phyloP scores from a whole-genome alignment of 139 green algal genomes.

The Tetradesmus lagerheimii region DNA sequence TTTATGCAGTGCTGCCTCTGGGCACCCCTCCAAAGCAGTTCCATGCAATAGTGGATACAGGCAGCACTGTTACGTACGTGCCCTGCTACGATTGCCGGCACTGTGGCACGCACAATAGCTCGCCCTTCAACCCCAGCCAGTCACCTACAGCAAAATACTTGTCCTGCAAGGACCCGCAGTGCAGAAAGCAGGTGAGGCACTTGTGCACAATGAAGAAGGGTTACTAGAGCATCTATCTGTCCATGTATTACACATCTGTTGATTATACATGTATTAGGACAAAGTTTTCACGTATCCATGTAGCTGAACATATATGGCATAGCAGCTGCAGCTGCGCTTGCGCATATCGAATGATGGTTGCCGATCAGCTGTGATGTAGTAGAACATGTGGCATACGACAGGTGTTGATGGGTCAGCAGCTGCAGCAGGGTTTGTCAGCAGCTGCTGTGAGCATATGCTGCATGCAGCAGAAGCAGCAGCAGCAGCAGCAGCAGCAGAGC shows the following conservation, averaged over 20 bases:
- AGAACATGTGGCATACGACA: no score
- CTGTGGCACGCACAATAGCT: constrained; percentile 23
- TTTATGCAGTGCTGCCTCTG: constrained; percentile 84
- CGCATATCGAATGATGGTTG: no score
- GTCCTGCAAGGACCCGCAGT: not conserved
- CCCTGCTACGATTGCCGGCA: constrained; percentile 35
- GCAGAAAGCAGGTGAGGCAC: not conserved
- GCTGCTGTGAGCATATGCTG: not conserved
- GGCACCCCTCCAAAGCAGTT: constrained; percentile 84
- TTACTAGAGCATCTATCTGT: no score
- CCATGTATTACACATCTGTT: no score
- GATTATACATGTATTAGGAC: no score
- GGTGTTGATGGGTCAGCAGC: no score
- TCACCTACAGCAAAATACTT: not conserved
- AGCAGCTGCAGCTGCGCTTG: no score
- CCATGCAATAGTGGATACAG: constrained; percentile 96
- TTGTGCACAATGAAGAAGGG: no score
- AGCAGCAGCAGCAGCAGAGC: not conserved
- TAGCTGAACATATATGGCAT: no score
- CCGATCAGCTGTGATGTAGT: no score
- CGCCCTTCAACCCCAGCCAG: constrained; percentile 31
- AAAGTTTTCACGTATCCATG: no score
- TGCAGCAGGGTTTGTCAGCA: not conserved
- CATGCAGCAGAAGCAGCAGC: not conserved
- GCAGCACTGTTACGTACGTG: constrained; percentile 91